Percentiles rank a stretch among this genome's conserved stretches.
Evolutionary conservation across 768 basidiomycete species (phyloP).

Genomic region (Gymnopilus dilepis): DNA sequence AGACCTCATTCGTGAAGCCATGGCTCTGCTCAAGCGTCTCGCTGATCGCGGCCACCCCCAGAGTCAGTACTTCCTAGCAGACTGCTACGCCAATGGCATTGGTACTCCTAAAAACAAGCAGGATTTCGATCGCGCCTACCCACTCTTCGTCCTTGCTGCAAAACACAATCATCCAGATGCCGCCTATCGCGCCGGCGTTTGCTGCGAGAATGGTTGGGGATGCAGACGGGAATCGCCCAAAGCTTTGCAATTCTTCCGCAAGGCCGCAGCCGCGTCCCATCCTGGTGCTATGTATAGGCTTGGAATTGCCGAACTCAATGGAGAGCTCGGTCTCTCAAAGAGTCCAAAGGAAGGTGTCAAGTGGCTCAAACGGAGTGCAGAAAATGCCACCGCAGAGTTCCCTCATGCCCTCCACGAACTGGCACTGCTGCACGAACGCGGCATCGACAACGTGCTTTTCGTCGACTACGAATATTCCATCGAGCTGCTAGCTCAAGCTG

Average conservation of each 20-base stretch:
- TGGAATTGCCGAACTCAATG: constrained; percentile 95
- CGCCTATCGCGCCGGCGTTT: constrained; percentile 93
- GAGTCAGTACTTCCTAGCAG: constrained; percentile 97
- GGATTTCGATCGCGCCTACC: constrained; percentile 97
- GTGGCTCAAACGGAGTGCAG: constrained; percentile 97
- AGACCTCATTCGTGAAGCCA: constrained; percentile 89
- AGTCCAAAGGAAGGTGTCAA: constrained; percentile 96
- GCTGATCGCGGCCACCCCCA: constrained; percentile 94
- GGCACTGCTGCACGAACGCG: constrained; percentile 92
- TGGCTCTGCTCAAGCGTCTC: constrained; percentile 82
- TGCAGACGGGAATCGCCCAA: constrained; percentile 92
- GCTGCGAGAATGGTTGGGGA: constrained; percentile 99
- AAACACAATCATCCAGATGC: constrained; percentile 98
- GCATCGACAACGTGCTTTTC: constrained; percentile 97
- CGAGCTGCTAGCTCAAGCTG: constrained; percentile 92
- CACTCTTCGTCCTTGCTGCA: constrained; percentile 92
- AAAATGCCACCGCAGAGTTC: constrained; percentile 92
- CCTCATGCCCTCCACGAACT: constrained; percentile 96
- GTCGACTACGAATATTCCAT: constrained; percentile 95
- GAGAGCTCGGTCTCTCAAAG: constrained; percentile 85
- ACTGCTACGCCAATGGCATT: constrained; percentile 98
- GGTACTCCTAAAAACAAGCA: constrained; percentile 89
- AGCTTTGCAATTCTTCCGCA: constrained; percentile 91
- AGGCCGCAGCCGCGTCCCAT: constrained; percentile 89
- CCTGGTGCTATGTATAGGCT: constrained; percentile 97